Conservation (phyloP, 495 filamentous ascomycete species). For the Mycothermus thermophilus region DNA sequence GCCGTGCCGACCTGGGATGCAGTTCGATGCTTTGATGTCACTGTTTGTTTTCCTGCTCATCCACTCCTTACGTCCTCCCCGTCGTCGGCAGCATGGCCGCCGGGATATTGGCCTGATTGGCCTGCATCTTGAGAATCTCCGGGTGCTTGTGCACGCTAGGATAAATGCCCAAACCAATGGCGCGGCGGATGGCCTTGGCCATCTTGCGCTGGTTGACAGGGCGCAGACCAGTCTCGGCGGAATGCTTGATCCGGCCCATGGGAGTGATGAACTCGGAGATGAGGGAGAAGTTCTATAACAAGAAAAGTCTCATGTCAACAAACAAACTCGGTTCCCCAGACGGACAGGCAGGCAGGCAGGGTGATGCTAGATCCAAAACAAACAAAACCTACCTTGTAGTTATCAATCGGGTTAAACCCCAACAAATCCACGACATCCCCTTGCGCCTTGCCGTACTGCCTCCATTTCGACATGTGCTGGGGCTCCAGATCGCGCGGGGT, state of each 20-base stretch:
- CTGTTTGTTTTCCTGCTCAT: no score
- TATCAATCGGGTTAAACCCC: conserved; percentile 64
- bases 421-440: conserved; percentile 70
- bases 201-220: conserved; percentile 85
- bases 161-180: conserved; percentile 81
- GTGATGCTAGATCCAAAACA: no score
- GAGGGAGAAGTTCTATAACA: conserved; percentile 70
- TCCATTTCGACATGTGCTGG: conserved; percentile 58
- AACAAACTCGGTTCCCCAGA: no score
- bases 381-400: conserved; percentile 69
- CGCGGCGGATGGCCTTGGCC: conserved; percentile 78
- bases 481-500: conserved; percentile 74
- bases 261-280: conserved; percentile 79
- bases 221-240: conserved; percentile 59
- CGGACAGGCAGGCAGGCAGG: no score
- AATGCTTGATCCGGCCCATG: conserved; percentile 72
- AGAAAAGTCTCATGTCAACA: no score
- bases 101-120: background rate
- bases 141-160: conserved; percentile 87
- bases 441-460: conserved; percentile 19
- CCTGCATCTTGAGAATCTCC: conserved; percentile 45
- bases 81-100: background rate
- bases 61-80: no score
- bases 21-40: no score
- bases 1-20: no score